Percentiles rank a stretch among this genome's conserved stretches.
phyloP scores from a whole-genome alignment of 2,329 filamentous ascomycete genomes.

The Cadophora luteo-olivacea region DNA sequence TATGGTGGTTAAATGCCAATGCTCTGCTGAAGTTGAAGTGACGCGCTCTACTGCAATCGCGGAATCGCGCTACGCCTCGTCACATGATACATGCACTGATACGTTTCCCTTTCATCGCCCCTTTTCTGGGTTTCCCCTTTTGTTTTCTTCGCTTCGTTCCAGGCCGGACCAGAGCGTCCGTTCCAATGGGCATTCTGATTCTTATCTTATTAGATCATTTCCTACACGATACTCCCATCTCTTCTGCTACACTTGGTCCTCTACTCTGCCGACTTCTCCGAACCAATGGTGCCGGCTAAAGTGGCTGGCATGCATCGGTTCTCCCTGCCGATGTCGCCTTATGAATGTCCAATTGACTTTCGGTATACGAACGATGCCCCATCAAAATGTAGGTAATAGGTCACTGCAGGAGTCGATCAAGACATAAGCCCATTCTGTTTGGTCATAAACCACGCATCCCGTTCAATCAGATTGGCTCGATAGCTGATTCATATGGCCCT shows the following conservation, averaged over 20 bases:
- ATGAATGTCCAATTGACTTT: slow-evolving; percentile 23
- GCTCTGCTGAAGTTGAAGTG: background rate
- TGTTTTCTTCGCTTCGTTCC: slow-evolving; percentile 1
- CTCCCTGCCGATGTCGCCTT: slow-evolving; percentile 25
- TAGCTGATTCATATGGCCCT: slow-evolving; percentile 24
- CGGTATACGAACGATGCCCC: slow-evolving; percentile 4
- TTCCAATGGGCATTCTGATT: background rate
- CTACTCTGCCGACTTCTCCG: slow-evolving; percentile 8
- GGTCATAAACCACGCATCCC: slow-evolving; percentile 6
- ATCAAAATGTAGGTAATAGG: slow-evolving; percentile 9
- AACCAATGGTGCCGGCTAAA: slow-evolving; percentile 25
- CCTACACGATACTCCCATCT: background rate
- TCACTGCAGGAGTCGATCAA: slow-evolving; percentile 16
- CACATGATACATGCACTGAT: slow-evolving; percentile 12
- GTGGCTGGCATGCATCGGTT: background rate
- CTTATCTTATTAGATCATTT: background rate
- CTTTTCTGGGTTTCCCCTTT: background rate
- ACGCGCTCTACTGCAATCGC: background rate
- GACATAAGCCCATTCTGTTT: background rate
- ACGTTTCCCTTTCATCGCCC: background rate
- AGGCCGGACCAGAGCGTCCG: background rate
- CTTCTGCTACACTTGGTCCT: background rate
- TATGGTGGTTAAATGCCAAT: slow-evolving; percentile 8
- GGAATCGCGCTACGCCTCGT: background rate
- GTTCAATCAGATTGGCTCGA: slow-evolving; percentile 26